phyloP scores from a whole-genome alignment of 352 stramenopile species.

The Phytophthora citricola region DNA sequence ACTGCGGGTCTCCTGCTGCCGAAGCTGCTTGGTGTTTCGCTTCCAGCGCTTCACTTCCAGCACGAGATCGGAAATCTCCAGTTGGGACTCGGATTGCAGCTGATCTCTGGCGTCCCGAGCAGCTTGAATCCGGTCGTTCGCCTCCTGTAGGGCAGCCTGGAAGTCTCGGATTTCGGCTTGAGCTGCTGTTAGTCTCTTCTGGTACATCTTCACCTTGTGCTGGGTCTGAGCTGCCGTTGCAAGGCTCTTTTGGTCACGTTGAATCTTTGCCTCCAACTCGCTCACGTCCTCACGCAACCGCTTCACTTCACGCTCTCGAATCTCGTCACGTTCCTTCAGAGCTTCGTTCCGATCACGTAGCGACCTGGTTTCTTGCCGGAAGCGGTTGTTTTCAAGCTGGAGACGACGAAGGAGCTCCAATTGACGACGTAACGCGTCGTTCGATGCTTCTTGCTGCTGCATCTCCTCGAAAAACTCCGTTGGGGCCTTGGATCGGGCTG shows the following conservation, averaged over 20 bases:
- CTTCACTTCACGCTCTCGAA: conserved; percentile 57
- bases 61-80: conserved; percentile 44
- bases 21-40: conserved; percentile 51
- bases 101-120: conserved; percentile 38
- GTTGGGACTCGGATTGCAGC: conserved; percentile 40
- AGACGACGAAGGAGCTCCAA: conserved; percentile 72
- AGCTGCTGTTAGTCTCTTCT: conserved; percentile 46
- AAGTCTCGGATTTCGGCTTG: conserved; percentile 49
- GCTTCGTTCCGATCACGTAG: conserved; percentile 55
- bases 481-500: conserved; percentile 1
- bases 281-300: conserved; percentile 52
- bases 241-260: conserved; percentile 49
- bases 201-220: conserved; percentile 53
- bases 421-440: conserved; percentile 71
- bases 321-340: conserved; percentile 48
- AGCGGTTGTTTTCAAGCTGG: conserved; percentile 78
- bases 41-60: conserved; percentile 59
- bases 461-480: conserved; percentile 37
- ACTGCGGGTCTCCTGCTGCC: conserved; percentile 40
- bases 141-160: conserved; percentile 45
- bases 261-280: conserved; percentile 36
- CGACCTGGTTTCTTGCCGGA: conserved; percentile 56
- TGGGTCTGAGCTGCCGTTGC: conserved; percentile 38
- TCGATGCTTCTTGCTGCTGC: conserved; percentile 65
- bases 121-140: neutral